Percentiles rank a stretch among this genome's conserved stretches.
Evolutionary conservation across 768 basidiomycete species (phyloP).

Genomic region (Mycena vitilis): DNA sequence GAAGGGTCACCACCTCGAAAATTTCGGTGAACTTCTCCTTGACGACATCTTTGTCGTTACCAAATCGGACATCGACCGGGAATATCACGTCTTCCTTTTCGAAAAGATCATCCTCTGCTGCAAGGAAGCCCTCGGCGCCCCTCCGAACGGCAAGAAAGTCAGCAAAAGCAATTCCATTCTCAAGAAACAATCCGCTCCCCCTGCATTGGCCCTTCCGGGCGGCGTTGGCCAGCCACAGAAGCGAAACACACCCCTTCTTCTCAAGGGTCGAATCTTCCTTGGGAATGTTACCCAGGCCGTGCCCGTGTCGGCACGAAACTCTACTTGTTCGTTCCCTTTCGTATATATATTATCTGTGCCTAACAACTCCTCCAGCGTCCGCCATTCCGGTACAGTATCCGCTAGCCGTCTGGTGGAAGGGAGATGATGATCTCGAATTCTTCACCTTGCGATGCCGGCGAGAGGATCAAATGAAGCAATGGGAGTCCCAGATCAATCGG

Average conservation of each 20-base stretch:
- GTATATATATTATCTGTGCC: constrained; percentile 1
- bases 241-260: constrained; percentile 82
- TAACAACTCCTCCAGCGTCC: constrained; percentile 50
- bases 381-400: constrained; percentile 72
- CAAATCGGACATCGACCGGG: constrained; percentile 95
- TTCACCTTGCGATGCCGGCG: constrained; percentile 94
- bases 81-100: constrained; percentile 98
- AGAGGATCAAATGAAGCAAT: constrained; percentile 92
- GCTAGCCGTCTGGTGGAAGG: constrained; percentile 94
- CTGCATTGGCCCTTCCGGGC: constrained; percentile 60
- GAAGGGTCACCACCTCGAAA: constrained; percentile 96
- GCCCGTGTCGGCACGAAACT: constrained; percentile 66
- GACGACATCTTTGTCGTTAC: constrained; percentile 97
- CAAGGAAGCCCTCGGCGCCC: constrained; percentile 82
- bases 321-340: constrained; percentile 62
- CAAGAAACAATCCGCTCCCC: constrained; percentile 78
- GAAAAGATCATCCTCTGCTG: constrained; percentile 99
- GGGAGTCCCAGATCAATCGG: constrained; percentile 91
- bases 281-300: constrained; percentile 93
- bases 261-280: constrained; percentile 97
- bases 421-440: constrained; percentile 91
- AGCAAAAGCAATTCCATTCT: constrained; percentile 90
- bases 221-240: constrained; percentile 70
- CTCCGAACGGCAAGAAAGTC: constrained; percentile 72
- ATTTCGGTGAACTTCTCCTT: constrained; percentile 93